Evolutionary conservation across 2,329 filamentous ascomycete species (phyloP), one percentile per base, ranked within the genome.

Genomic region (Tolypocladium amazonense): DNA sequence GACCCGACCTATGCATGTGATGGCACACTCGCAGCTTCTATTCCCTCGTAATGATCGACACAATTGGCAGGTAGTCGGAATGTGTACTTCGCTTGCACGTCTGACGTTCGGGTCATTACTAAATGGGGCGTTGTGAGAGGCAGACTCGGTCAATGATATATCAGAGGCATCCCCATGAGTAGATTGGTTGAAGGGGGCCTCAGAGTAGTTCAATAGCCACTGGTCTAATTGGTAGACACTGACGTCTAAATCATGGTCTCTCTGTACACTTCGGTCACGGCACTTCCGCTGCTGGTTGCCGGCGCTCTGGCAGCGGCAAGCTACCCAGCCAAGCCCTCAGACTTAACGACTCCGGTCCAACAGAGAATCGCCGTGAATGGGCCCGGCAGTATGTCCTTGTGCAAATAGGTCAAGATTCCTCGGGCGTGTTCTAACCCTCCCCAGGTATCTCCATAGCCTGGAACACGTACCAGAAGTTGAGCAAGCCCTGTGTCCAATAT

Each of bases 401-500:
- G 20, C 54, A 12, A 56, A 33, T 23, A n/a, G 9, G 3, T 43
- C 18, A n/a, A 23, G 18, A 8, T 7, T 45, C 25, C 14, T 45
- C 27, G 27, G 18, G 33, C 23, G 5, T 25, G 3, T 11, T 41
- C 25, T 56, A 14, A 30, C n/a, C 30, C 18, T 39, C n/a, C 7
- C 20, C 52, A 83, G 80, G 77, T 39, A 73, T 83, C 8, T 78
- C 79, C 0, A 71, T 85, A 41, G 80, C 77, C 1, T 85, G 81
- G 81, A 84, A 84, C 65, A 85, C 81, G 0, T 84, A 83, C 65
- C 62, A 75, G 59, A 64, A 78, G 62, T 65, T 81, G 18, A 67
- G 65, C 60, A 65, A 75, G 43, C 69, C 77, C 15, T 84, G 81
- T 59, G 81, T 85, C 6, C 63, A 75, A 50, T 85, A 82, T 65